A percentile compares a stretch with the other conserved stretches of the same genome.
These are phyloP conservation scores for Hebeloma cylindrosporum DNA, from an alignment of 768 basidiomycete genomes.

Conservation along the genomic window DNA sequence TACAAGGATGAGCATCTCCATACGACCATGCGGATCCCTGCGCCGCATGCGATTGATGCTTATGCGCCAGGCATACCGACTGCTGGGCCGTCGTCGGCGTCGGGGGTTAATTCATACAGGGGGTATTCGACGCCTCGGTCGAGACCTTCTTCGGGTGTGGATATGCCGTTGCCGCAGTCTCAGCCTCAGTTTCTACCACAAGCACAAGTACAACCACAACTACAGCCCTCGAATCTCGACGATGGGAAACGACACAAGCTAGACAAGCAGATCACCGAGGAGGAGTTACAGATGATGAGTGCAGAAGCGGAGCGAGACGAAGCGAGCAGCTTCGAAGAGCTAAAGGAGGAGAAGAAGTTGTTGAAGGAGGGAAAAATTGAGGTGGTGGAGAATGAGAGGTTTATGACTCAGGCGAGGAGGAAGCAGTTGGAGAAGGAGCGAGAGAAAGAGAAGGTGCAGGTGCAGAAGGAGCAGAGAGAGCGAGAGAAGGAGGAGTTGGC, in stretches of 20 bases:
- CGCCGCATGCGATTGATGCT: slow-evolving; percentile 41
- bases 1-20: slow-evolving; percentile 14
- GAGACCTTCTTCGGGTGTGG: too few species aligned
- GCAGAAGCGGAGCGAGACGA: slow-evolving; percentile 2
- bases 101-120: background rate
- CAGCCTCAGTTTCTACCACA: background rate
- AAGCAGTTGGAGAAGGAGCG: slow-evolving; percentile 19
- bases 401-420: slow-evolving; percentile 28
- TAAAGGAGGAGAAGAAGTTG: slow-evolving; percentile 35
- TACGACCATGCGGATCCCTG: slow-evolving; percentile 39
- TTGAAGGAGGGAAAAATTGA: slow-evolving; percentile 31
- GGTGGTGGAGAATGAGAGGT: slow-evolving; percentile 60
- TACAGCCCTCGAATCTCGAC: too few species aligned
- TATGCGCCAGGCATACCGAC: slow-evolving; percentile 30
- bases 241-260: slow-evolving; percentile 16
- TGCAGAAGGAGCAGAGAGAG: slow-evolving; percentile 7
- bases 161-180: too few species aligned
- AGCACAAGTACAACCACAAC: background rate
- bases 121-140: slow-evolving; percentile 13
- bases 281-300: slow-evolving; percentile 12
- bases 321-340: slow-evolving; percentile 26
- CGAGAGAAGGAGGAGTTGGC: background rate
- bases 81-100: slow-evolving; percentile 5
- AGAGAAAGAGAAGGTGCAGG: slow-evolving; percentile 9
- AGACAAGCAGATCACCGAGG: slow-evolving; percentile 25